Evolutionary conservation across 1,284 basidiomycete genomes (phyloP).

Genomic region (Kalmanozyma brasiliensis): DNA sequence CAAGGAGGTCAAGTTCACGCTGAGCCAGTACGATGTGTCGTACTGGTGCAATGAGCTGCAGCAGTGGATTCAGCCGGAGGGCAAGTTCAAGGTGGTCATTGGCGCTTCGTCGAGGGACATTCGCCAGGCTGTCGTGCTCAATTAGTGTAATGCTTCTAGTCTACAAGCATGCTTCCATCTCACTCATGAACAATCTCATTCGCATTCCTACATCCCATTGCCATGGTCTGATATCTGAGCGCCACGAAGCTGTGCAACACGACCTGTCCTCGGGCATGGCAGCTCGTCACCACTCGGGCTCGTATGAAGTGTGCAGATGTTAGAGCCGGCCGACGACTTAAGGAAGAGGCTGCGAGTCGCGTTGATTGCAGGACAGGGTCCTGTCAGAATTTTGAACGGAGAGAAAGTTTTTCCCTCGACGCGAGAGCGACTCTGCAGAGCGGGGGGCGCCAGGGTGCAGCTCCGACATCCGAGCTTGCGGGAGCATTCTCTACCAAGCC

Average conservation of each 20-base stretch:
- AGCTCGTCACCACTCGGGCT: no score
- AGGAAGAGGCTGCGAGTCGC: slow-evolving; percentile 6
- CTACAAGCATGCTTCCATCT: background rate
- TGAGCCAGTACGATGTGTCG: slow-evolving; percentile 57
- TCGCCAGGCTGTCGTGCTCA: slow-evolving; percentile 38
- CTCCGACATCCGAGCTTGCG: slow-evolving; percentile 16
- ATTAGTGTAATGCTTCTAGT: slow-evolving; percentile 3
- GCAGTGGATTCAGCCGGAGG: slow-evolving; percentile 53
- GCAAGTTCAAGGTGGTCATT: slow-evolving; percentile 44
- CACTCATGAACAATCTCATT: background rate
- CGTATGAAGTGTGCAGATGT: no score
- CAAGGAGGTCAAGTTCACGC: slow-evolving; percentile 32
- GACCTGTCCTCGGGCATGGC: no score
- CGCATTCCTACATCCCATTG: no score
- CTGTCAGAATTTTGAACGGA: background rate
- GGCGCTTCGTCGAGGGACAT: slow-evolving; percentile 58
- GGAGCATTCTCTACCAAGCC: background rate
- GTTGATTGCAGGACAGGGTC: slow-evolving; percentile 8
- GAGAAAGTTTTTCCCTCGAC: slow-evolving; percentile 14
- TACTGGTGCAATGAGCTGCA: slow-evolving; percentile 38
- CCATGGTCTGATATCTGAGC: no score
- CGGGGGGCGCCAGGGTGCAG: slow-evolving; percentile 11
- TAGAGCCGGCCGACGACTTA: slow-evolving; percentile 6
- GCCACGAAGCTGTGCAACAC: no score
- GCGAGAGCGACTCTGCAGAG: background rate